These are phyloP conservation scores for Coffea humblotiana DNA, from an alignment of 305 asterid species.

Conservation along the genomic window DNA sequence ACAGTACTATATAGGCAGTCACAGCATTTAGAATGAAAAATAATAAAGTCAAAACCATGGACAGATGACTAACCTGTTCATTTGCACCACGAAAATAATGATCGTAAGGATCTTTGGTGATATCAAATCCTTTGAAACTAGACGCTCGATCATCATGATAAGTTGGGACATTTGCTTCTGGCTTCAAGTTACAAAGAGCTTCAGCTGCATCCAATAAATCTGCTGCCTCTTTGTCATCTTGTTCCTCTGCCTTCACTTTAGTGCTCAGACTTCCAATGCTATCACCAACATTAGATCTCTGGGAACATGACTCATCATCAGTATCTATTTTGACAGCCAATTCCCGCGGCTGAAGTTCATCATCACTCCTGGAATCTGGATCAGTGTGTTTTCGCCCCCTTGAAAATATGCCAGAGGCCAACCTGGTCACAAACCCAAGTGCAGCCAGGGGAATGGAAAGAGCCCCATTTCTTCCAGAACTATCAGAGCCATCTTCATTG, in stretches of 20 bases:
- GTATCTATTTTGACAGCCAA: constrained; percentile 34
- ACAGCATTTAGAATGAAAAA: constrained; percentile 1
- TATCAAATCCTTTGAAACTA: constrained; percentile 80
- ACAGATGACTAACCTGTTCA: constrained; percentile 61
- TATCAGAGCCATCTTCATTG: constrained; percentile 54
- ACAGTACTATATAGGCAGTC: too few species aligned
- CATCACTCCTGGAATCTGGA: constrained; percentile 57
- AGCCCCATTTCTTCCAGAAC: constrained; percentile 70
- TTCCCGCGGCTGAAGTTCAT: constrained; percentile 50
- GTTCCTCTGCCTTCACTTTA: constrained; percentile 40
- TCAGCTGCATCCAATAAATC: constrained; percentile 49
- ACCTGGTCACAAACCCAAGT: constrained; percentile 77
- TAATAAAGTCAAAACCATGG: not conserved
- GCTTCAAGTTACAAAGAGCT: constrained; percentile 43
- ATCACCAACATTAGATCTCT: constrained; percentile 40
- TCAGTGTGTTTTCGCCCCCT: constrained; percentile 63
- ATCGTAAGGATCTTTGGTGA: constrained; percentile 71
- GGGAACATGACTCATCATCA: constrained; percentile 50
- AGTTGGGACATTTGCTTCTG: constrained; percentile 36
- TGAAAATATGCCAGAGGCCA: constrained; percentile 89
- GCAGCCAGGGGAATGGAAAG: constrained; percentile 90
- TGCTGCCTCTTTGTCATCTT: constrained; percentile 35
- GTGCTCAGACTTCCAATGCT: constrained; percentile 37
- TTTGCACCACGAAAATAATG: constrained; percentile 66
- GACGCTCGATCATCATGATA: constrained; percentile 36